A percentile compares a stretch with the other conserved stretches of the same genome.
phyloP scores from a whole-genome alignment of 768 basidiomycete genomes.

The Lactifluus rugatus region DNA sequence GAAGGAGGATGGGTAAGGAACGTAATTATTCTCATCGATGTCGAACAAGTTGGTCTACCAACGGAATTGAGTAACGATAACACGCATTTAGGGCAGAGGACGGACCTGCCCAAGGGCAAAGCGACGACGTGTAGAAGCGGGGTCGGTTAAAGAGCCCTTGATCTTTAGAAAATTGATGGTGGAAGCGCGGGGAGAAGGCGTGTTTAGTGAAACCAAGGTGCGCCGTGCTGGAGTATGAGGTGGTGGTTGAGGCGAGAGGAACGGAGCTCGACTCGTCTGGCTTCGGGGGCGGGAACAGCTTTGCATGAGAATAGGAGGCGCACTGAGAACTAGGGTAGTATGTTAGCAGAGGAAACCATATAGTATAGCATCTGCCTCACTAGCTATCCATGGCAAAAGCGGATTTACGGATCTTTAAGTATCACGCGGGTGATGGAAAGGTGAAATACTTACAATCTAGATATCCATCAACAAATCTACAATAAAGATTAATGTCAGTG shows the following conservation, averaged over 20 bases:
- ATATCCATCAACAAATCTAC: neutral
- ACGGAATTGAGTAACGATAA: constrained; percentile 21
- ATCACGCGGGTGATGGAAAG: constrained; percentile 24
- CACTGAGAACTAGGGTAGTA: constrained; percentile 15
- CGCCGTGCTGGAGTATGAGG: constrained; percentile 28
- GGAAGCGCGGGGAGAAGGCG: constrained; percentile 60
- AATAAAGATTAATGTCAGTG: neutral
- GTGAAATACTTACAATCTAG: constrained; percentile 18
- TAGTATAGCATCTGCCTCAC: neutral
- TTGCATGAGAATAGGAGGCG: constrained; percentile 18
- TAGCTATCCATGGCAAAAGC: constrained; percentile 10
- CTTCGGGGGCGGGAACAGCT: constrained; percentile 24
- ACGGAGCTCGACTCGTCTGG: constrained; percentile 22
- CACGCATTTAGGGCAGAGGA: constrained; percentile 4
- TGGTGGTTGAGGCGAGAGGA: constrained; percentile 23
- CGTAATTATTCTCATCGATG: constrained; percentile 64
- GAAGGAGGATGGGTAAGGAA: constrained; percentile 34
- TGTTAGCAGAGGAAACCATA: neutral
- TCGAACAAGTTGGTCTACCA: constrained; percentile 49
- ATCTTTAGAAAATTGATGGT: constrained; percentile 46
- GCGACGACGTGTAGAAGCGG: constrained; percentile 41
- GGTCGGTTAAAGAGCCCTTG: constrained; percentile 67
- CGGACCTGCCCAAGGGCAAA: constrained; percentile 34
- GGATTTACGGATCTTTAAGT: constrained; percentile 29
- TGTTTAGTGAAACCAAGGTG: constrained; percentile 36